Percentiles rank a stretch among this genome's conserved stretches.
phyloP scores from a whole-genome alignment of 306 rosid species.

The Medicago lupulina region DNA sequence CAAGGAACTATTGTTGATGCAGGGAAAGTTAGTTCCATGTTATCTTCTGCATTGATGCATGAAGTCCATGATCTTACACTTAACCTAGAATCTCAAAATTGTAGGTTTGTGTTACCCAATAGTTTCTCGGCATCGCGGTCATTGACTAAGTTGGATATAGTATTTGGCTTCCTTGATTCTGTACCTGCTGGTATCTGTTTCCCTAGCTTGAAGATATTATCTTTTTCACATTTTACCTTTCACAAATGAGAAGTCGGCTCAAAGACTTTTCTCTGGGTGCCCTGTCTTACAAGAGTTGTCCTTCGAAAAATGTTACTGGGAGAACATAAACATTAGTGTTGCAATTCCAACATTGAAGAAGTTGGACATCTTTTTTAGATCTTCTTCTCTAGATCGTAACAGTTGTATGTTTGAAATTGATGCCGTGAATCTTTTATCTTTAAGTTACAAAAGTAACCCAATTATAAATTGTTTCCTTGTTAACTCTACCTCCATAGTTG shows the following conservation, averaged over 20 bases:
- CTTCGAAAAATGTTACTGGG: slow-evolving; percentile 17
- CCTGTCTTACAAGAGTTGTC: slow-evolving; percentile 25
- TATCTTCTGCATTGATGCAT: slow-evolving; percentile 13
- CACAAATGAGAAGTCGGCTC: slow-evolving; percentile 18
- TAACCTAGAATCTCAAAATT: not conserved
- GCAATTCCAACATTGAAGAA: slow-evolving; percentile 5
- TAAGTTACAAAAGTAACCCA: not conserved
- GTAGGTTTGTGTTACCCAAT: slow-evolving; percentile 9
- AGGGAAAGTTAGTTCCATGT: not conserved
- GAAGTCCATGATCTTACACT: slow-evolving; percentile 30
- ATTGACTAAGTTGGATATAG: slow-evolving; percentile 8
- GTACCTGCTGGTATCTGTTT: slow-evolving; percentile 1
- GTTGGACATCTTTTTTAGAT: not conserved
- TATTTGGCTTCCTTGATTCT: not conserved
- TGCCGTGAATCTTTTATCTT: slow-evolving; percentile 34
- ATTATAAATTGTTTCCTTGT: slow-evolving; percentile 8
- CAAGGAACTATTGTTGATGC: not conserved
- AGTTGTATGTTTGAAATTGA: slow-evolving; percentile 14
- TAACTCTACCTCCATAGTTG: slow-evolving; percentile 31
- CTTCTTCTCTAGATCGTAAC: not conserved
- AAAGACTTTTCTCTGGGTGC: slow-evolving; percentile 28
- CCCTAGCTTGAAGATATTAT: slow-evolving; percentile 29
- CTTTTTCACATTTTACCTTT: slow-evolving; percentile 14
- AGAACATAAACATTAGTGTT: not conserved
- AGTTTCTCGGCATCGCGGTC: slow-evolving; percentile 12